Evolutionary conservation across 2,329 filamentous ascomycete species (phyloP).

Genomic region (Penicillium nordicum): DNA sequence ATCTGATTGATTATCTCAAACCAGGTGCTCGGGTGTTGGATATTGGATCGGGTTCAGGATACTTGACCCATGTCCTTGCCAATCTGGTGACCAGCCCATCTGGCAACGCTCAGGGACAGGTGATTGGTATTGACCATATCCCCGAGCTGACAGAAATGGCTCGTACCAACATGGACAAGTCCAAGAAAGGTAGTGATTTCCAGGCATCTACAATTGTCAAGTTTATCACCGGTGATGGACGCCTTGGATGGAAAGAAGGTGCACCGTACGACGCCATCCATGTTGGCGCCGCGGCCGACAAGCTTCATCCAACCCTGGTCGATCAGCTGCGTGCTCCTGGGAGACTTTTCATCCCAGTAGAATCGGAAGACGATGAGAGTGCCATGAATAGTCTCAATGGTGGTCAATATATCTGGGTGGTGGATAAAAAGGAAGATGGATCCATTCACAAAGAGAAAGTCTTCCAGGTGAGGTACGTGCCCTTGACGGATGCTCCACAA

Average conservation of each 20-base stretch:
- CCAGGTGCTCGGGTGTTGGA: slow-evolving; percentile 62
- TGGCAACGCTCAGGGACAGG: slow-evolving; percentile 41
- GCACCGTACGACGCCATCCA: slow-evolving; percentile 87
- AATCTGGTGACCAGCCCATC: slow-evolving; percentile 57
- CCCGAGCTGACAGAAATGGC: slow-evolving; percentile 60
- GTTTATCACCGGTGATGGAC: slow-evolving; percentile 73
- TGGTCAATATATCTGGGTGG: slow-evolving; percentile 59
- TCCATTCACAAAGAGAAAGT: slow-evolving; percentile 54
- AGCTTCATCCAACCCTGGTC: slow-evolving; percentile 68
- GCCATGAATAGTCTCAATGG: slow-evolving; percentile 19
- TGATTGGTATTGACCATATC: slow-evolving; percentile 76
- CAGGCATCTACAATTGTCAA: slow-evolving; percentile 63
- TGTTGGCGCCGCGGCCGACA: slow-evolving; percentile 79
- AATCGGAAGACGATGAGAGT: slow-evolving; percentile 39
- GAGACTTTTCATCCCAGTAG: slow-evolving; percentile 65
- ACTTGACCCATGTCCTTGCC: slow-evolving; percentile 83
- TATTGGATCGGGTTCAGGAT: slow-evolving; percentile 73
- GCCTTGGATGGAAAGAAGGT: slow-evolving; percentile 60
- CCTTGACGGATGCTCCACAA: slow-evolving; percentile 58
- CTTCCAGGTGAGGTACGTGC: slow-evolving; percentile 63
- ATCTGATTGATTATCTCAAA: slow-evolving; percentile 56
- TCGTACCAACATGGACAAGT: slow-evolving; percentile 63
- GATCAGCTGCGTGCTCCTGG: slow-evolving; percentile 77
- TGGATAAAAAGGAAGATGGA: slow-evolving; percentile 61
- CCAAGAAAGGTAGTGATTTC: slow-evolving; percentile 55